phyloP scores from a whole-genome alignment of 1,284 basidiomycete species.

The Boletus smithii region DNA sequence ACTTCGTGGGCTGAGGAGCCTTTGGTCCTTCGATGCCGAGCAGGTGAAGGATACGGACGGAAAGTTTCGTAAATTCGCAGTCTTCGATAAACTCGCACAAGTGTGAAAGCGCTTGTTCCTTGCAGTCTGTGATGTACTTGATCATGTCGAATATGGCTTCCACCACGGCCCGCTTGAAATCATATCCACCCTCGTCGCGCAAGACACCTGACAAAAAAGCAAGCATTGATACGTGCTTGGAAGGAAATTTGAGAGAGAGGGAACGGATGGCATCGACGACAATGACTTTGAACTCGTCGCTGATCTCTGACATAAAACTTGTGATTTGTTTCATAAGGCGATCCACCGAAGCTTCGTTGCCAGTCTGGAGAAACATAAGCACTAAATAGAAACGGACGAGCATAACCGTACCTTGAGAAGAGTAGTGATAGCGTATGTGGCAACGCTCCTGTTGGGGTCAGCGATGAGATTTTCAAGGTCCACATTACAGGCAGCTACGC shows the following conservation, averaged over 20 bases:
- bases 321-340: conserved; percentile 99
- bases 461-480: conserved; percentile 98
- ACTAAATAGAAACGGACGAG: neutral
- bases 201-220: conserved; percentile 92
- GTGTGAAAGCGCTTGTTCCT: conserved; percentile 95
- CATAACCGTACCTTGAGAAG: conserved; percentile 74
- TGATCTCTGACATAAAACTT: conserved; percentile 99
- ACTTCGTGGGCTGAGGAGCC: conserved; percentile 93
- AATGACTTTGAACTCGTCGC: conserved; percentile 99
- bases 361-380: conserved; percentile 56
- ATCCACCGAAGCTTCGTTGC: conserved; percentile 98
- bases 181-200: conserved; percentile 97
- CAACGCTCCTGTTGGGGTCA: conserved; percentile 93
- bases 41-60: conserved; percentile 93
- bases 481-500: conserved; percentile 92
- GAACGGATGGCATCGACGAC: conserved; percentile 98
- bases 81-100: conserved; percentile 99
- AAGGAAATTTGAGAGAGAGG: conserved; percentile 97
- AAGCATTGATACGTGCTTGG: conserved; percentile 94
- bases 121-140: conserved; percentile 93
- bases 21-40: conserved; percentile 96
- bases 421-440: conserved; percentile 98
- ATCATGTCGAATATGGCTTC: conserved; percentile 99
- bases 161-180: conserved; percentile 98
- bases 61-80: conserved; percentile 99